phyloP scores from a whole-genome alignment of 331 rosid genomes.

The Quercus tomentella region DNA sequence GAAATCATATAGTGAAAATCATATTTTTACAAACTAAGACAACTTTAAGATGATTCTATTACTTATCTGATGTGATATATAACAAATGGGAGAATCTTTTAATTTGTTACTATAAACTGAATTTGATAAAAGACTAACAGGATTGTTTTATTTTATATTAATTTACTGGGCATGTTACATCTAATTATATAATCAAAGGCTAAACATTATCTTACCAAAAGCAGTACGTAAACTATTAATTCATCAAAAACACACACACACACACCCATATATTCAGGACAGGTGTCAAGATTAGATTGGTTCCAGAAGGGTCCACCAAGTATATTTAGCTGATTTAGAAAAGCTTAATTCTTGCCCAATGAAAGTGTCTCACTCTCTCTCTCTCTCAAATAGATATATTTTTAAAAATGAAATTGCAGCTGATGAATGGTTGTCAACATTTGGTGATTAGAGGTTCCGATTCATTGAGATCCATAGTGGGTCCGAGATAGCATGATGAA shows the following conservation, averaged over 20 bases:
- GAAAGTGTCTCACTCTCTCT: neutral
- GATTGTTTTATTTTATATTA: neutral
- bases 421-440: constrained; percentile 14
- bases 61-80: neutral
- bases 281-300: neutral
- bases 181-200: neutral
- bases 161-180: neutral
- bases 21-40: neutral
- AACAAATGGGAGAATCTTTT: neutral
- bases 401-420: neutral
- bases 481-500: constrained; percentile 21
- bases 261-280: neutral
- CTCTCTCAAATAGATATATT: too few species aligned
- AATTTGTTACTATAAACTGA: neutral
- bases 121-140: neutral
- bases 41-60: neutral
- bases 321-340: constrained; percentile 11
- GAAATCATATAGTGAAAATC: neutral
- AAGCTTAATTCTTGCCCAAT: neutral
- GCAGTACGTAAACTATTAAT: neutral
- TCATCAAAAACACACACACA: neutral
- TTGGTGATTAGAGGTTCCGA: constrained; percentile 8
- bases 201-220: neutral
- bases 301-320: neutral
- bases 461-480: constrained; percentile 36